Conservation (phyloP, 139 green algal species). For the Edaphochlamys debaryana region DNA sequence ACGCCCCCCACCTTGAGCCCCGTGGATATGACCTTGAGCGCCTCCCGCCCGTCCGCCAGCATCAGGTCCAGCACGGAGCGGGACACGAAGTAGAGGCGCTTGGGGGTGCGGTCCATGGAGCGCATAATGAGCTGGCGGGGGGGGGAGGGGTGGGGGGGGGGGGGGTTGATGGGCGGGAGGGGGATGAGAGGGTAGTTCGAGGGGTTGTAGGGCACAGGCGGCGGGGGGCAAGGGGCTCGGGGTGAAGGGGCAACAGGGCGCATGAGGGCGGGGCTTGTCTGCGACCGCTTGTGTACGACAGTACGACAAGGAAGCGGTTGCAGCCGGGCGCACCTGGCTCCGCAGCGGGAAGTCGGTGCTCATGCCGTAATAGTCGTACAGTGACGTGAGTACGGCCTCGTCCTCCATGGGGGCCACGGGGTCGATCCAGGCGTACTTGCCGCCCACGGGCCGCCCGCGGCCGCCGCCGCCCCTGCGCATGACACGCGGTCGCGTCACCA, state of each 20-base stretch:
- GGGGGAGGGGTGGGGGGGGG: too few relatives aligned
- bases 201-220: too few relatives aligned
- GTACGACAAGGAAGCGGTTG: too few relatives aligned
- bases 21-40: slow-evolving; percentile 79
- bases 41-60: slow-evolving; percentile 72
- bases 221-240: too few relatives aligned
- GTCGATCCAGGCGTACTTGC: slow-evolving; percentile 54
- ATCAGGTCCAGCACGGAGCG: slow-evolving; percentile 69
- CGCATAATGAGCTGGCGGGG: slow-evolving; percentile 70
- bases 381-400: slow-evolving; percentile 37
- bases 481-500: too few relatives aligned
- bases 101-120: slow-evolving; percentile 64
- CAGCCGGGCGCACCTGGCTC: slow-evolving; percentile 8
- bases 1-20: slow-evolving; percentile 81
- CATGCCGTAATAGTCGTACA: slow-evolving; percentile 82
- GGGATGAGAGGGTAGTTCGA: background rate
- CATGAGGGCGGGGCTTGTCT: too few relatives aligned
- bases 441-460: slow-evolving; percentile 36
- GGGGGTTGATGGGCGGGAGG: too few relatives aligned
- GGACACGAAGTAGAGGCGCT: slow-evolving; percentile 75
- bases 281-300: too few relatives aligned
- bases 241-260: too few relatives aligned
- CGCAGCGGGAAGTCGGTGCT: slow-evolving; percentile 62
- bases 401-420: slow-evolving; percentile 64
- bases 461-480: slow-evolving; percentile 50